Conservation (phyloP, 192 early-diverging fungal genomes). For the Rhizophlyctis rosea region DNA sequence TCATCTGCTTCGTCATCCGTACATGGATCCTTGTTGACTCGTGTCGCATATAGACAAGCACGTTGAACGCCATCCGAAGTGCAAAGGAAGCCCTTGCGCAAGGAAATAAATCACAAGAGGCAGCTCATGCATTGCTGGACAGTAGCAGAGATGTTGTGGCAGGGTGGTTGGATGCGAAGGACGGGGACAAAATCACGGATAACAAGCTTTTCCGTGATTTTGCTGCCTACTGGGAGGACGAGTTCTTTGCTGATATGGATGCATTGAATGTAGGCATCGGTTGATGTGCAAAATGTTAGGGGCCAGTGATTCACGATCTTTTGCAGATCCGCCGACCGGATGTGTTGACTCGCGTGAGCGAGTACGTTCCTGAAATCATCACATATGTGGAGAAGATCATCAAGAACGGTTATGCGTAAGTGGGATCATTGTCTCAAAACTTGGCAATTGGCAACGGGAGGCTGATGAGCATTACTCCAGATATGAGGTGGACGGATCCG, state of each 20-base stretch:
- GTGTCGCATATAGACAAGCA: constrained; percentile 3
- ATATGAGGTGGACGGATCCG: constrained; percentile 86
- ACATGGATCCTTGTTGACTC: constrained; percentile 15
- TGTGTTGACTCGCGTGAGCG: constrained; percentile 88
- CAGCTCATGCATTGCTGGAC: constrained; percentile 20
- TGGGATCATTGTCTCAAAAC: no score
- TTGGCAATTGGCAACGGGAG: constrained; percentile 1
- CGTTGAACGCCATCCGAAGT: constrained; percentile 39
- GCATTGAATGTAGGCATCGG: constrained; percentile 74
- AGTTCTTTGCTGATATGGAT: constrained; percentile 93
- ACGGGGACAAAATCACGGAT: constrained; percentile 73
- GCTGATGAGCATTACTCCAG: constrained; percentile 11
- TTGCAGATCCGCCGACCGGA: constrained; percentile 72
- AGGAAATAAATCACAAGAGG: constrained; percentile 4
- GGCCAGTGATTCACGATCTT: constrained; percentile 4
- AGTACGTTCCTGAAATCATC: constrained; percentile 95
- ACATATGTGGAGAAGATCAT: constrained; percentile 88
- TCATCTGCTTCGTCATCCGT: no score
- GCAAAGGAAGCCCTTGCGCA: constrained; percentile 32
- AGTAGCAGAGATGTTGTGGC: constrained; percentile 20
- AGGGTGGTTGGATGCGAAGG: constrained; percentile 19
- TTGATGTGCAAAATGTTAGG: no score
- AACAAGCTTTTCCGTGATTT: constrained; percentile 88
- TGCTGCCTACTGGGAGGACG: constrained; percentile 89
- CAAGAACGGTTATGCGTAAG: constrained; percentile 83